A percentile compares a stretch with the other conserved stretches of the same genome.
Conservation (phyloP, 495 filamentous ascomycete genomes). For the Hypoxylon fragiforme region DNA sequence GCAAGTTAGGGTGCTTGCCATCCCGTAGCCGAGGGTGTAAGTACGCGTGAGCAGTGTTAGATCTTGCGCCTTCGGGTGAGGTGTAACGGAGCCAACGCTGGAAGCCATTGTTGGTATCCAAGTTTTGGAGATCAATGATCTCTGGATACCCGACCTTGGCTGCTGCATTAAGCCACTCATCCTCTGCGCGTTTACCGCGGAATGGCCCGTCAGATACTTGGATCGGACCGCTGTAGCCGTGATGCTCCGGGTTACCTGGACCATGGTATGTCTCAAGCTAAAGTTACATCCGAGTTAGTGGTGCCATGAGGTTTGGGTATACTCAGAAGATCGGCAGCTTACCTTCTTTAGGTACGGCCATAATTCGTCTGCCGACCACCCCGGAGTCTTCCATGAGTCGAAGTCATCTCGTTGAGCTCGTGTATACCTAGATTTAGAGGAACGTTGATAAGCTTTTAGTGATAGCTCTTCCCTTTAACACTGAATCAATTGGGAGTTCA, state of each 20-base stretch:
- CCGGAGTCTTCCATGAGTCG: slow-evolving; percentile 55
- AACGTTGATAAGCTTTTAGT: background rate
- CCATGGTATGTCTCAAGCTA: slow-evolving; percentile 57
- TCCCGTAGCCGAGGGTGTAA: slow-evolving; percentile 51
- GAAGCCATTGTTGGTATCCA: slow-evolving; percentile 45
- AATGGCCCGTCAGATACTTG: slow-evolving; percentile 50
- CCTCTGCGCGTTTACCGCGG: slow-evolving; percentile 33
- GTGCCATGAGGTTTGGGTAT: background rate
- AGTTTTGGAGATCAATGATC: slow-evolving; percentile 48
- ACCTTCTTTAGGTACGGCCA: slow-evolving; percentile 59
- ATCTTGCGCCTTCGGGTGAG: slow-evolving; percentile 49
- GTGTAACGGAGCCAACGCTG: slow-evolving; percentile 38
- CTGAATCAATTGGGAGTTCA: no score
- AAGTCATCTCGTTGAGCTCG: slow-evolving; percentile 49
- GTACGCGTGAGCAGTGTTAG: slow-evolving; percentile 50
- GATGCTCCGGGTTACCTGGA: slow-evolving; percentile 39
- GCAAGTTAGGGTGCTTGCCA: slow-evolving; percentile 53
- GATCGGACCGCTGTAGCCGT: slow-evolving; percentile 56
- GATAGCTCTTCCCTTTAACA: background rate
- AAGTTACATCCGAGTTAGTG: background rate
- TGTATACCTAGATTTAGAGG: slow-evolving; percentile 31
- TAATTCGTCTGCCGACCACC: slow-evolving; percentile 57
- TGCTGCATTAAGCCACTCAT: slow-evolving; percentile 50
- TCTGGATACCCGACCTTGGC: slow-evolving; percentile 47
- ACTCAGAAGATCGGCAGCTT: background rate